These are phyloP conservation scores for Fusarium torreyae DNA, from an alignment of 2,329 filamentous ascomycete genomes.

Conservation along the genomic window DNA sequence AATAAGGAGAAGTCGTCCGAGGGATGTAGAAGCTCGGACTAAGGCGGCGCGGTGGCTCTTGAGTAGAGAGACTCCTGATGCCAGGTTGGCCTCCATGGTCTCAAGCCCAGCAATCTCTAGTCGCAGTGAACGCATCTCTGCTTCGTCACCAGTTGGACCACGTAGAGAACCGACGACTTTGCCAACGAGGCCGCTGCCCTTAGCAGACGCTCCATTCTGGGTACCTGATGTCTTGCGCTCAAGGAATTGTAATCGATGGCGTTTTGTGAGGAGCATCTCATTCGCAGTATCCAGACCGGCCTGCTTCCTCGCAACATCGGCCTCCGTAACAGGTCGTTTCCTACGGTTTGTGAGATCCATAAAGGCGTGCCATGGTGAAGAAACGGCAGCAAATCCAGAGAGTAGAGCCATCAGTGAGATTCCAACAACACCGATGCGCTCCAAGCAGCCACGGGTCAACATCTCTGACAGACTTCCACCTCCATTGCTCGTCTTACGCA, in stretches of 20 bases:
- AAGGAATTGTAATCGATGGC: slow-evolving; percentile 78
- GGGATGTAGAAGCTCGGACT: slow-evolving; percentile 75
- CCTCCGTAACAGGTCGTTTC: slow-evolving; percentile 76
- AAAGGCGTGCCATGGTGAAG: slow-evolving; percentile 88
- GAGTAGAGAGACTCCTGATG: slow-evolving; percentile 75
- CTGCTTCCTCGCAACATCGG: slow-evolving; percentile 82
- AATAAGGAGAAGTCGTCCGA: slow-evolving; percentile 75
- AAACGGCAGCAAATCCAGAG: slow-evolving; percentile 92
- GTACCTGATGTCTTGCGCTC: slow-evolving; percentile 71
- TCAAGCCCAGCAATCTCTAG: slow-evolving; percentile 85
- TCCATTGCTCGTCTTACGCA: slow-evolving; percentile 44
- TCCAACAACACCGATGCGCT: slow-evolving; percentile 85
- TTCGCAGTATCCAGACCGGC: slow-evolving; percentile 83
- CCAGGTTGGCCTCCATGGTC: slow-evolving; percentile 82
- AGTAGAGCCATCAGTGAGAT: slow-evolving; percentile 89
- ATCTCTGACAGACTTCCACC: slow-evolving; percentile 54
- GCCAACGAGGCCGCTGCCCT: slow-evolving; percentile 73
- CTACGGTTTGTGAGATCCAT: slow-evolving; percentile 68
- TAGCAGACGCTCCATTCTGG: slow-evolving; percentile 44
- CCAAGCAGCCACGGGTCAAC: slow-evolving; percentile 70
- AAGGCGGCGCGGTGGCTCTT: slow-evolving; percentile 75
- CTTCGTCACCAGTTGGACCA: slow-evolving; percentile 72
- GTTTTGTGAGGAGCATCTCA: slow-evolving; percentile 84
- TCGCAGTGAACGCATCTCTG: slow-evolving; percentile 74
- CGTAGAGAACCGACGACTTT: slow-evolving; percentile 81